Evolutionary conservation across 768 basidiomycete genomes (phyloP).

Genomic region (Hygrocybe punicea): DNA sequence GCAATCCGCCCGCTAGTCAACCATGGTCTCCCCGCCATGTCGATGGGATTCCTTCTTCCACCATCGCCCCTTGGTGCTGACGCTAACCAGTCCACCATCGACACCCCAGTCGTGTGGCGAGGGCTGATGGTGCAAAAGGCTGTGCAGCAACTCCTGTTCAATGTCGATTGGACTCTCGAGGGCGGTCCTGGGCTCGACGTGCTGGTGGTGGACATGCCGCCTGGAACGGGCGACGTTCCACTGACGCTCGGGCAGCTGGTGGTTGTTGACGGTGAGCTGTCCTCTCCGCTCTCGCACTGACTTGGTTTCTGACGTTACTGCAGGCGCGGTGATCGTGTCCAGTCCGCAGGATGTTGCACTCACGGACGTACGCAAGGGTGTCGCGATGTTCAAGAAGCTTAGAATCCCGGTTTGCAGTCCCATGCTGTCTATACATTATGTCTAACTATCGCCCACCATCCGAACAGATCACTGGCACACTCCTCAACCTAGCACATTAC

Average conservation of each 20-base stretch:
- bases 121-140: slow-evolving; percentile 99
- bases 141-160: slow-evolving; percentile 92
- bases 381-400: slow-evolving; percentile 88
- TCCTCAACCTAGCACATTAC: slow-evolving; percentile 88
- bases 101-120: slow-evolving; percentile 89
- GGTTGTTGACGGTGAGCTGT: slow-evolving; percentile 64
- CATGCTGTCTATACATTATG: neutral
- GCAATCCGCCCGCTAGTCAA: slow-evolving; percentile 80
- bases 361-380: slow-evolving; percentile 87
- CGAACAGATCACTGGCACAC: slow-evolving; percentile 77
- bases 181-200: slow-evolving; percentile 63
- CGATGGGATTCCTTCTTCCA: slow-evolving; percentile 92
- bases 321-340: slow-evolving; percentile 90
- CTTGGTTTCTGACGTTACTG: neutral
- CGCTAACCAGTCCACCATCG: slow-evolving; percentile 57
- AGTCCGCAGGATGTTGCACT: slow-evolving; percentile 95
- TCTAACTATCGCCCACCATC: neutral
- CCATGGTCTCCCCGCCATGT: slow-evolving; percentile 92
- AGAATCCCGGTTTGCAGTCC: slow-evolving; percentile 69
- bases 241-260: slow-evolving; percentile 88
- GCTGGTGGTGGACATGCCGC: slow-evolving; percentile 93
- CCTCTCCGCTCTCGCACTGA: slow-evolving; percentile 1
- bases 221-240: slow-evolving; percentile 95
- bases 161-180: slow-evolving; percentile 78
- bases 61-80: slow-evolving; percentile 24